Evolutionary conservation across 2,329 filamentous ascomycete genomes (phyloP).

Genomic region (Arthroderma uncinatum): DNA sequence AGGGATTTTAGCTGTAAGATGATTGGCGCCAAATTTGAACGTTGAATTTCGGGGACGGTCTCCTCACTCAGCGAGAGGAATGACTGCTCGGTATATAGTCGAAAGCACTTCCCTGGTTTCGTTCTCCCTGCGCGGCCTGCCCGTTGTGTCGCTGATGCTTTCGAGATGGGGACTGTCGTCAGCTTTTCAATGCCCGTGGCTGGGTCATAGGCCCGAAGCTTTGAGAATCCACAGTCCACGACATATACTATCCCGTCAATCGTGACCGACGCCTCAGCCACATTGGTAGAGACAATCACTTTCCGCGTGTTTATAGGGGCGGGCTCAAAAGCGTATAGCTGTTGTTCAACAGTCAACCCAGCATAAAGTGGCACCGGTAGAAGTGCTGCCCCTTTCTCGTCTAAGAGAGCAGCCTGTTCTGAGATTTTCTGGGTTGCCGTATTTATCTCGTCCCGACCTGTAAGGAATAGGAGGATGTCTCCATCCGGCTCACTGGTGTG

Average conservation of each 20-base stretch:
- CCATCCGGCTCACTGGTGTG: slow-evolving; percentile 69
- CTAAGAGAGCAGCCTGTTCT: slow-evolving; percentile 56
- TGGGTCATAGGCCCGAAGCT: slow-evolving; percentile 76
- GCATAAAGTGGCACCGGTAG: slow-evolving; percentile 75
- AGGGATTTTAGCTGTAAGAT: slow-evolving; percentile 88
- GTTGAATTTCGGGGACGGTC: slow-evolving; percentile 81
- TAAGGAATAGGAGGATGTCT: slow-evolving; percentile 84
- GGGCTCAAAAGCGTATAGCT: slow-evolving; percentile 89
- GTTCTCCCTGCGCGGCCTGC: slow-evolving; percentile 84
- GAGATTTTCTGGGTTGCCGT: slow-evolving; percentile 65
- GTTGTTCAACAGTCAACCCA: slow-evolving; percentile 77
- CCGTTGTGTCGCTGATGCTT: slow-evolving; percentile 84
- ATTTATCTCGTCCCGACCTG: slow-evolving; percentile 88
- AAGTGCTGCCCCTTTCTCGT: slow-evolving; percentile 48
- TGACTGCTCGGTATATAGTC: slow-evolving; percentile 71
- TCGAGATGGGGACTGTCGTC: slow-evolving; percentile 69
- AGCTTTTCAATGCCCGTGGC: slow-evolving; percentile 77
- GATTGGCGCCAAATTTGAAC: slow-evolving; percentile 78
- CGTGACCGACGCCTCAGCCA: slow-evolving; percentile 90
- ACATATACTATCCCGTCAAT: slow-evolving; percentile 89
- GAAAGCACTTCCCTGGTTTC: slow-evolving; percentile 83
- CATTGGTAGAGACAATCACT: slow-evolving; percentile 88
- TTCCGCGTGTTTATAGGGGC: slow-evolving; percentile 73
- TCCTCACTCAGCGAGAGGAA: slow-evolving; percentile 57
- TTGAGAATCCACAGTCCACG: slow-evolving; percentile 82